Evolutionary conservation across 73 alveolate genomes (phyloP).

Genomic region (Paramecium primaurelia): DNA sequence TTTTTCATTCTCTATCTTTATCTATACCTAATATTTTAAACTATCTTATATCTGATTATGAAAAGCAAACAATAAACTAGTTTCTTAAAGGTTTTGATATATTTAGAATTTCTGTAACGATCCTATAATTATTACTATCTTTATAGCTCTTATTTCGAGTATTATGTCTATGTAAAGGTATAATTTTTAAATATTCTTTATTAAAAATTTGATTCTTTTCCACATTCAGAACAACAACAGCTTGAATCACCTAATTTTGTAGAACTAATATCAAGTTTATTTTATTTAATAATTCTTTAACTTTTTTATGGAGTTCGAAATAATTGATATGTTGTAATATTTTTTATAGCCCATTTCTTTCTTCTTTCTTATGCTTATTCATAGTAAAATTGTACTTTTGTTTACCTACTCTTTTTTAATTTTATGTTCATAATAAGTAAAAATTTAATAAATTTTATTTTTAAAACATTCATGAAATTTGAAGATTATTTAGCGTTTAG

Average conservation of each 20-base stretch:
- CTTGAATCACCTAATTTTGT: background rate
- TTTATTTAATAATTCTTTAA: background rate
- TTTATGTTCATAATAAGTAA: background rate
- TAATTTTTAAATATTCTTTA: background rate
- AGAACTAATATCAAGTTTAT: background rate
- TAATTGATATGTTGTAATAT: background rate
- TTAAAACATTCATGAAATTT: background rate
- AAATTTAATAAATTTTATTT: background rate
- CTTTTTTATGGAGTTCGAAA: background rate
- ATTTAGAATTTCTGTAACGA: background rate
- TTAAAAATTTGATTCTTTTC: background rate
- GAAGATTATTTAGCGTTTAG: background rate
- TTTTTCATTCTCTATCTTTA: conserved; percentile 3
- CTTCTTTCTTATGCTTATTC: background rate
- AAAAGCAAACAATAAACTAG: background rate
- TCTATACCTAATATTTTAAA: background rate
- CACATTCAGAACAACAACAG: background rate
- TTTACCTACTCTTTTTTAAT: background rate
- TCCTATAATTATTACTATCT: background rate
- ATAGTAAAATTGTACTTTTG: background rate
- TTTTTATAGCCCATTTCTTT: background rate
- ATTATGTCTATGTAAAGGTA: background rate
- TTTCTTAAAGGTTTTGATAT: background rate
- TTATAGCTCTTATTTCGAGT: background rate
- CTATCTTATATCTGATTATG: background rate